phyloP scores from a whole-genome alignment of 306 rosid genomes.

The Vicia villosa region DNA sequence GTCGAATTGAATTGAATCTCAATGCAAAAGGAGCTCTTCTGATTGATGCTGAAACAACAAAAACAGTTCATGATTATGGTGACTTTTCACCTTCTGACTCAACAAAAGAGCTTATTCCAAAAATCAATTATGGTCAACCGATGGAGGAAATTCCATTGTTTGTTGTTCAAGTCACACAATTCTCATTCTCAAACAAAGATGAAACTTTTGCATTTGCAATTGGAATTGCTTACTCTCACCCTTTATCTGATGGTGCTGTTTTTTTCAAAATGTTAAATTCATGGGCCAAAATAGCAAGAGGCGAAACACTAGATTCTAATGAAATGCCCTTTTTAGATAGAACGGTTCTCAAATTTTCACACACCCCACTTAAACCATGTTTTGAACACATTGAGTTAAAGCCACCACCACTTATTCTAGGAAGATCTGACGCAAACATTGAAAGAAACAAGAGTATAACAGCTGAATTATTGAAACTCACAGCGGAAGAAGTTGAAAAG shows the following conservation, averaged over 20 bases:
- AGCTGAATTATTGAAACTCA: not conserved
- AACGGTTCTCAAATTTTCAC: not conserved
- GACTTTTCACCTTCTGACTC: constrained; percentile 31
- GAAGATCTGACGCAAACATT: not conserved
- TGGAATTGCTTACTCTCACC: not conserved
- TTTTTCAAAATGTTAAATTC: not conserved
- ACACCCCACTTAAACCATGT: not conserved
- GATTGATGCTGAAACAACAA: constrained; percentile 4
- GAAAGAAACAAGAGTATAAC: constrained; percentile 9
- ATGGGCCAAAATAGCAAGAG: constrained; percentile 31
- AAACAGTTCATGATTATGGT: constrained; percentile 12
- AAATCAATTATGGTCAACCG: constrained; percentile 10
- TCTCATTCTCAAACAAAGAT: not conserved
- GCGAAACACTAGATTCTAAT: not conserved
- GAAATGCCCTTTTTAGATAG: constrained; percentile 32
- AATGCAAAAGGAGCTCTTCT: constrained; percentile 25
- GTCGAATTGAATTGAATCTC: not conserved
- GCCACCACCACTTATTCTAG: constrained; percentile 21
- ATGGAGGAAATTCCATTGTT: constrained; percentile 6
- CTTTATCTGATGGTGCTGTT: not conserved
- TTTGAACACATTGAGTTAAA: constrained; percentile 16
- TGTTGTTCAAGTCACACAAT: constrained; percentile 2
- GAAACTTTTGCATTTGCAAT: not conserved
- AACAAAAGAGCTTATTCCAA: constrained; percentile 27
- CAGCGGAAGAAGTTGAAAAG: constrained; percentile 3